A percentile compares a stretch with the other conserved stretches of the same genome.
phyloP scores from a whole-genome alignment of 2,329 filamentous ascomycete species.

The Paradendryphiella salina region DNA sequence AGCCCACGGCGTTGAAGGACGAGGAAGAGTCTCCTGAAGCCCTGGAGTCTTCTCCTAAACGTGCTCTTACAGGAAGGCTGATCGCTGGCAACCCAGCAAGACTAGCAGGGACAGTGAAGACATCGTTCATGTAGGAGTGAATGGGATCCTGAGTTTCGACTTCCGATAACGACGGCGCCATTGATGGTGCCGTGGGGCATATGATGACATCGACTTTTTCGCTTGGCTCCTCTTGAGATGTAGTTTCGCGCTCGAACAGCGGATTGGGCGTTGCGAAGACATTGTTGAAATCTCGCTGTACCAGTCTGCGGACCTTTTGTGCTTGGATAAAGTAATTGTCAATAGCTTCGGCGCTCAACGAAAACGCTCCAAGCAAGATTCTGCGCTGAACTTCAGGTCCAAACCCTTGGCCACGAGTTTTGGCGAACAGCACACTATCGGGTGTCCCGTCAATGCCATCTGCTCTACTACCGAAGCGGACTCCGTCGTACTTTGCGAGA shows the following conservation, averaged over 20 bases:
- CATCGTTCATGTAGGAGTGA: slow-evolving; percentile 88
- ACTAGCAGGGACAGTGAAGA: slow-evolving; percentile 94
- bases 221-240: slow-evolving; percentile 43
- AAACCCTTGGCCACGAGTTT: slow-evolving; percentile 73
- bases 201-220: slow-evolving; percentile 82
- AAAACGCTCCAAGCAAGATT: slow-evolving; percentile 88
- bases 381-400: slow-evolving; percentile 83
- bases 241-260: slow-evolving; percentile 52
- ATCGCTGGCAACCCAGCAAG: slow-evolving; percentile 87
- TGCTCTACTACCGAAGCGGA: slow-evolving; percentile 77
- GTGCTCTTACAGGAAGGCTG: slow-evolving; percentile 69
- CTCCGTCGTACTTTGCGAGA: slow-evolving; percentile 92
- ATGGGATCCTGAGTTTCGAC: slow-evolving; percentile 60
- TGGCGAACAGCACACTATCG: slow-evolving; percentile 64
- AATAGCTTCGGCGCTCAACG: slow-evolving; percentile 83
- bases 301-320: slow-evolving; percentile 80
- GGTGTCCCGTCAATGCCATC: slow-evolving; percentile 59
- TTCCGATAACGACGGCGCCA: slow-evolving; percentile 67
- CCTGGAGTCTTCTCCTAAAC: slow-evolving; percentile 31
- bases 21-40: slow-evolving; percentile 23
- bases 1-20: slow-evolving; percentile 54
- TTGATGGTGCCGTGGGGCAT: slow-evolving; percentile 81
- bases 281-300: slow-evolving; percentile 82
- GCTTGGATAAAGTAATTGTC: slow-evolving; percentile 97
- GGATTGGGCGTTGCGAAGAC: slow-evolving; percentile 74